Evolutionary conservation across 257 asterid genomes (phyloP).

Genomic region (Lycium ferocissimum): DNA sequence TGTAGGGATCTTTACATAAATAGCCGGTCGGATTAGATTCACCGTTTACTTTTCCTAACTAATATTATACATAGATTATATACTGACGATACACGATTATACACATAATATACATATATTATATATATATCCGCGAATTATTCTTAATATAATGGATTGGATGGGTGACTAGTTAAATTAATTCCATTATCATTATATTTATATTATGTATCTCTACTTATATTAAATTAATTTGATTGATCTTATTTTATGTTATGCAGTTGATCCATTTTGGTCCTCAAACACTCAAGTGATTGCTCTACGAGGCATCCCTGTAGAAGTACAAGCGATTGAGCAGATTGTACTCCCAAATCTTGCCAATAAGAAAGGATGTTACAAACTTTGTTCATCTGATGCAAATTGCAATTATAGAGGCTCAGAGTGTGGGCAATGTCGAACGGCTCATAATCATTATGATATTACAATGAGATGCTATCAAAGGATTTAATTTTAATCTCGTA

Average conservation of each 20-base stretch:
- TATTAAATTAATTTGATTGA: neutral
- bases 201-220: neutral
- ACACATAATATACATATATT: neutral
- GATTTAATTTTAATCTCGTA: neutral
- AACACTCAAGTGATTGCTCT: neutral
- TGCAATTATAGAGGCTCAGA: neutral
- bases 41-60: neutral
- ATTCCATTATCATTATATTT: neutral
- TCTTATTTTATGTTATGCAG: neutral
- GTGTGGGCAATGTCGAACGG: conserved; percentile 14
- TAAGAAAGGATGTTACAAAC: neutral
- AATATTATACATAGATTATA: neutral
- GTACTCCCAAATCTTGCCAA: neutral
- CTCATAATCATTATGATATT: conserved; percentile 20
- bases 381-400: conserved; percentile 11
- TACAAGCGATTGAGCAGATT: neutral
- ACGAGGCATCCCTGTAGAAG: neutral
- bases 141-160: neutral
- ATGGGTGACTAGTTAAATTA: neutral
- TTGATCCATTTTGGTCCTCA: neutral
- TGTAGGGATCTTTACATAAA: neutral
- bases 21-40: neutral
- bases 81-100: neutral
- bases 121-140: neutral
- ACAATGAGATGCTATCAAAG: neutral